Base-by-base conservation (phyloP, 2,329 filamentous ascomycete species). In the Nigrograna mackinnonii region DNA sequence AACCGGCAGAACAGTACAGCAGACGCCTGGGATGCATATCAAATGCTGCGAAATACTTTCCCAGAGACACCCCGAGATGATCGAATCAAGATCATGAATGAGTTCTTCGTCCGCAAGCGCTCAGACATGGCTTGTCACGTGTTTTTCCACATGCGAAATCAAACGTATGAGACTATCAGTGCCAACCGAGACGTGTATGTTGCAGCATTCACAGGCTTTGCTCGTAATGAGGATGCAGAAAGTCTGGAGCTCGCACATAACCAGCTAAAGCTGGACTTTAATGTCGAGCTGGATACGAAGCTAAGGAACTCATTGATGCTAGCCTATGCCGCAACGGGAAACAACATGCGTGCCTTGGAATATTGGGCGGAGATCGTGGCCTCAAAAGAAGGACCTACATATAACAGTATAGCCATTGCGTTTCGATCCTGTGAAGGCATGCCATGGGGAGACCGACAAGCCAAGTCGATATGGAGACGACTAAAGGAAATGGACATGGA, bases 91-190 rank as follows among this genome's bases (percentile, higher is more conserved):
- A 75, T 96, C 33, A 95, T 99, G 88, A 79, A 85, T 17, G 76
- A 80, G 17, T 96, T 97, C 70, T 95, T 95, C 62, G 72, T 78
- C 6, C 85, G 90, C 28, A 78, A 81, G 20, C 83, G 91, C 9
- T 79, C 89, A 11, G 91, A 97, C 58, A 91, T 96, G 79, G 91
- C 89, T 3, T 84, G 83, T 35, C 79, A 91, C 48, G 84, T 95
- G 22, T 96, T 99, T 68, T 88, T 88, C 12, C 89, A 96, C 64
- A 97, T 97, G 91, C 87, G 91, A n/a, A 79, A 86, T 37, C 85
- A 91, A 50, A 76, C 79, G 18, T 81, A 85, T 43, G 71, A 72
- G 3, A 70, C 74, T 2, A 80, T 82, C 17, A 82, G 86, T 1
- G 90, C 94, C 0, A 85, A 77, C 3, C 69, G 80, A 7, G 84